Evolutionary conservation across 495 filamentous ascomycete species (phyloP).

Genomic region (Podospora fimiseda): DNA sequence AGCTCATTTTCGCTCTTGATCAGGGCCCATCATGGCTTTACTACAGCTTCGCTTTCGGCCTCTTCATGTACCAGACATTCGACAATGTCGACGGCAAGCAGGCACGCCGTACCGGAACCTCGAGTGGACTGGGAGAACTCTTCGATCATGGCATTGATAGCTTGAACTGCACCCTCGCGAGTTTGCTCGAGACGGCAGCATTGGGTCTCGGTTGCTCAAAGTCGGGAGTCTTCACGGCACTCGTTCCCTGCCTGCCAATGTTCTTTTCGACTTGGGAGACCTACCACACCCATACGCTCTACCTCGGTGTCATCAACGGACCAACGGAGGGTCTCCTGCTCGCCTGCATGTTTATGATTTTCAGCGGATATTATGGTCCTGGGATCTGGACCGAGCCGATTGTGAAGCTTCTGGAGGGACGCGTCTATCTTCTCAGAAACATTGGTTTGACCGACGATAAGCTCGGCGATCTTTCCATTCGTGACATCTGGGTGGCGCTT

Average conservation of each 20-base stretch:
- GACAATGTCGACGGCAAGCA: constrained; percentile 99
- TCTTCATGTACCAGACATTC: constrained; percentile 98
- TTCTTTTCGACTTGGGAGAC: constrained; percentile 99
- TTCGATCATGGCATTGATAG: constrained; percentile 99
- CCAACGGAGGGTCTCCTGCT: constrained; percentile 93
- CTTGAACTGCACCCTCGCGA: constrained; percentile 89
- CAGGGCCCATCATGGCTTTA: constrained; percentile 88
- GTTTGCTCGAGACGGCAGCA: constrained; percentile 79
- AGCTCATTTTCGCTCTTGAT: constrained; percentile 5
- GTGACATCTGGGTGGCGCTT: constrained; percentile 82
- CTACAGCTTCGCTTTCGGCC: constrained; percentile 85
- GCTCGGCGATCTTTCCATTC: constrained; percentile 62
- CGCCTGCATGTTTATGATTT: constrained; percentile 75
- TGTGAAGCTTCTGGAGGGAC: constrained; percentile 53
- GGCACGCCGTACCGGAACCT: constrained; percentile 88
- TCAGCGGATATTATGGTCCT: constrained; percentile 82
- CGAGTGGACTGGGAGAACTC: constrained; percentile 87
- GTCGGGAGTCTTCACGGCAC: constrained; percentile 81
- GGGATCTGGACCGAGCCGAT: constrained; percentile 78
- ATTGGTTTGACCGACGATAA: constrained; percentile 42
- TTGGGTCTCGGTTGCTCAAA: constrained; percentile 80
- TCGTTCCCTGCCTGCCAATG: constrained; percentile 91
- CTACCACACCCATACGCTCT: constrained; percentile 95
- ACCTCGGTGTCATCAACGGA: constrained; percentile 94
- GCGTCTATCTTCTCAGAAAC: constrained; percentile 20